These are phyloP conservation scores for Lactarius akahatsu DNA, from an alignment of 768 basidiomycete species.

Conservation along the genomic window DNA sequence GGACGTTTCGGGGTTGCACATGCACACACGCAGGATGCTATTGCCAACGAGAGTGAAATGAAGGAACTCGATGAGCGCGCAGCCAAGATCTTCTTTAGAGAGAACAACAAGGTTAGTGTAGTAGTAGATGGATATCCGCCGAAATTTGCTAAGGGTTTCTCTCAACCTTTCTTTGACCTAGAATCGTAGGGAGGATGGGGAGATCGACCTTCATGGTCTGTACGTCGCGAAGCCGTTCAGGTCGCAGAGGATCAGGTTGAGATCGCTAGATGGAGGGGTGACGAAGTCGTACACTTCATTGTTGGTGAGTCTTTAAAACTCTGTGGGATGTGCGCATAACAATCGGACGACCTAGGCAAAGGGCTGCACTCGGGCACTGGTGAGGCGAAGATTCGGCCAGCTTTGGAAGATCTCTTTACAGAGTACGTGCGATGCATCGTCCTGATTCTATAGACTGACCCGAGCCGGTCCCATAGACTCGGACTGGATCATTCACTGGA, in stretches of 20 bases:
- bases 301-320: constrained; percentile 9
- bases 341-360: neutral
- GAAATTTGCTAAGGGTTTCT: neutral
- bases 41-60: neutral
- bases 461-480: neutral
- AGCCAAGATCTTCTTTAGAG: constrained; percentile 5
- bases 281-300: constrained; percentile 13
- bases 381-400: constrained; percentile 14
- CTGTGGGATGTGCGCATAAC: neutral
- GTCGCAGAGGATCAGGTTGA: neutral
- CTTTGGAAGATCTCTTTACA: neutral
- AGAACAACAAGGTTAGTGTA: constrained; percentile 21
- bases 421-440: constrained; percentile 7
- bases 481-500: neutral
- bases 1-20: neutral
- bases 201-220: constrained; percentile 19
- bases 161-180: neutral
- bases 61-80: neutral
- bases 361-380: constrained; percentile 1
- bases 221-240: constrained; percentile 5
- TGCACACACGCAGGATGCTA: neutral
- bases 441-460: neutral
- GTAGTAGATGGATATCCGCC: neutral
- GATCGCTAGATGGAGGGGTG: neutral
- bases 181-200: neutral